Base-by-base conservation (phyloP, 345 rosid species). In the Populus euphratica region DNA sequence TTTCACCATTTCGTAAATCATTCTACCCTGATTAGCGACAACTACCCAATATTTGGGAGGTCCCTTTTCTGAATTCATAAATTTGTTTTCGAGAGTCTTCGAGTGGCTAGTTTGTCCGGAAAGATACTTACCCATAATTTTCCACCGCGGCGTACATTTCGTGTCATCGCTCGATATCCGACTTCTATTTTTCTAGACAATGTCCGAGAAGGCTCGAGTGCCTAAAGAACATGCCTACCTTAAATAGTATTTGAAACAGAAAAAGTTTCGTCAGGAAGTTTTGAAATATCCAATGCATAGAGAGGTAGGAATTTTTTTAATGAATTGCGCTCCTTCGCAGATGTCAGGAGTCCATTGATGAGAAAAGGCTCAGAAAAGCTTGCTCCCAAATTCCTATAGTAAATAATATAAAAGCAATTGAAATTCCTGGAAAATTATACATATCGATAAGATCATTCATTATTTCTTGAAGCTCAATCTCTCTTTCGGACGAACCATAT, bases 181-280 rank as follows among this genome's bases (percentile, higher is more conserved):
- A 41, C 69, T 78, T 78, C 62, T 69, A 31, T 78, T 81, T 81
- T 62, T 70, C 69, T 27, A 31, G 36, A 81, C 69, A 70, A 68
- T 27, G 29, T 27, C 29, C 29, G 1, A 1, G 29, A 27, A 27
- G 29, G 29, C 29, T 27, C 29, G 44, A 70, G 59, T 70, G 23
- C 74, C 6, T 71, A 25, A 69, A 69, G 33, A 25, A 12, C 73
- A 69, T 69, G 44, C 43, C 11, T 23, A 43, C 41, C 41, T 38
- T 38, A 38, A 6, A 6, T 38, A 6, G 6, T 38, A 38, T 38
- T 7, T 38, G 0, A 38, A 1, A 7, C 6, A 38, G 1, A 6
- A 38, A 38, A 38, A 38, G 41, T 38, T 7, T 6, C 8, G 41
- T 38, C 36, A 35, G 3, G 36, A 35, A 2, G 36, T 35, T 35